Evolutionary conservation across 352 stramenopile species (phyloP).

Genomic region (Halophytophthora polymorphica): DNA sequence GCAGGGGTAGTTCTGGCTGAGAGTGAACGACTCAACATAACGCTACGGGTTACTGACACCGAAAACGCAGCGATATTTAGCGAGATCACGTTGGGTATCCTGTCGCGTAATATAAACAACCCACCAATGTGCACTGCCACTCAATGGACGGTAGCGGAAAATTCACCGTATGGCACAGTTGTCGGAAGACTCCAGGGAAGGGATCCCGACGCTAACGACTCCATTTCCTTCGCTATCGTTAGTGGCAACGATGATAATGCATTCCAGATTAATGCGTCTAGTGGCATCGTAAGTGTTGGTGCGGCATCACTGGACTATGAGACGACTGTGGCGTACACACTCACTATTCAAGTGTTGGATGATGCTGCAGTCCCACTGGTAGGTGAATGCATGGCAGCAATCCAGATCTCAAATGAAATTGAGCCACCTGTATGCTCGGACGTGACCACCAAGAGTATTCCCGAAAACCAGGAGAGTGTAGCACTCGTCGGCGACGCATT

Average conservation of each 20-base stretch:
- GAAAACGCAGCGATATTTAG: conserved; percentile 30
- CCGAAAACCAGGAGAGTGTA: conserved; percentile 30
- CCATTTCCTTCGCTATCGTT: conserved; percentile 35
- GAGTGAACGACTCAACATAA: conserved; percentile 10
- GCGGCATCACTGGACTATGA: conserved; percentile 49
- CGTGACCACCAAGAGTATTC: background rate
- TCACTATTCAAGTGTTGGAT: conserved; percentile 45
- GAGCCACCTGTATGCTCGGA: conserved; percentile 13
- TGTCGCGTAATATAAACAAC: conserved; percentile 50
- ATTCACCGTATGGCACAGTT: conserved; percentile 23
- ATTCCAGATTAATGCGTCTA: conserved; percentile 47
- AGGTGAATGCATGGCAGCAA: conserved; percentile 25
- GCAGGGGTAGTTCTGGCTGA: conserved; percentile 13
- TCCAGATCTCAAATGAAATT: conserved; percentile 45
- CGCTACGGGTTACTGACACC: conserved; percentile 34
- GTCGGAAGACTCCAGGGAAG: conserved; percentile 30
- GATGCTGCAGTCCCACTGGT: conserved; percentile 32
- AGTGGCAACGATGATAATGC: conserved; percentile 35
- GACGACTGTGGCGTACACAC: conserved; percentile 24
- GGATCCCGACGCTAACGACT: conserved; percentile 35
- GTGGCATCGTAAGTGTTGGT: conserved; percentile 33
- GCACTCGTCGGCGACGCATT: conserved; percentile 26
- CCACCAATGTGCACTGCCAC: conserved; percentile 31
- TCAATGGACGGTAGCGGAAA: conserved; percentile 40
- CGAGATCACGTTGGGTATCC: conserved; percentile 36